Evolutionary conservation across 2,329 filamentous ascomycete species (phyloP), one percentile per base, ranked within the genome.

Genomic region (Xylaria sp.): DNA sequence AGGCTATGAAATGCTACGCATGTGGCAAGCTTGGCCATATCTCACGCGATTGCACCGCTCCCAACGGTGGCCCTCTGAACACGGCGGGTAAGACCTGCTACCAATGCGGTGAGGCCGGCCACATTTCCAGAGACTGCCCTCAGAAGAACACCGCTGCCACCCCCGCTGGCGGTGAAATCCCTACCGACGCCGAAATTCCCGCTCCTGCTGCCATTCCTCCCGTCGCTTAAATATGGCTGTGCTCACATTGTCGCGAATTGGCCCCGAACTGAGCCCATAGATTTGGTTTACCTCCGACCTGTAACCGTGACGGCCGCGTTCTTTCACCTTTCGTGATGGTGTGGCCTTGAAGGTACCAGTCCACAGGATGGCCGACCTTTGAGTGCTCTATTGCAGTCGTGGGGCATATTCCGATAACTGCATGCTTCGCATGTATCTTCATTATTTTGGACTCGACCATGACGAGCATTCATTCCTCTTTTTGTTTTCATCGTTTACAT

Each of bases 1-100:
- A 97, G 83, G 93, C 94, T 71, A 97, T 97, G 93, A 98, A 98
- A 85, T 98, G 94, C 87, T 98, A 97, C 78, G 94, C 94, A 74
- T 98, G 94, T 80, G 94, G 94, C 80, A 97, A 97, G 85, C 89
- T 97, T 75, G 93, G 93, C 60, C 94, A 97, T 84, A 97, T 97
- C 81, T 97, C 93, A 11, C 85, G 87, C 76, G 96, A 99, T 83
- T 99, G 96, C 87, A 97, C 94, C 55, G 93, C 95, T 70, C 95
- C 96, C 72, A 98, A 98, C 81, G 96, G 96, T 65, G 96, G 96
- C 27, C 94, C 95, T 55, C 87, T 98, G 74, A 98, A 96, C 88
- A 97, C 93, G 72, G 93, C 93, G 71, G 95, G 95, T 79, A 99
- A 98, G 90, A 97, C 94, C 72, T 99, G 96, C 89, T 99, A 99